Percentiles rank a stretch among this genome's conserved stretches.
Evolutionary conservation across 352 stramenopile species (phyloP).

Genomic region (Phytophthora parvispora): DNA sequence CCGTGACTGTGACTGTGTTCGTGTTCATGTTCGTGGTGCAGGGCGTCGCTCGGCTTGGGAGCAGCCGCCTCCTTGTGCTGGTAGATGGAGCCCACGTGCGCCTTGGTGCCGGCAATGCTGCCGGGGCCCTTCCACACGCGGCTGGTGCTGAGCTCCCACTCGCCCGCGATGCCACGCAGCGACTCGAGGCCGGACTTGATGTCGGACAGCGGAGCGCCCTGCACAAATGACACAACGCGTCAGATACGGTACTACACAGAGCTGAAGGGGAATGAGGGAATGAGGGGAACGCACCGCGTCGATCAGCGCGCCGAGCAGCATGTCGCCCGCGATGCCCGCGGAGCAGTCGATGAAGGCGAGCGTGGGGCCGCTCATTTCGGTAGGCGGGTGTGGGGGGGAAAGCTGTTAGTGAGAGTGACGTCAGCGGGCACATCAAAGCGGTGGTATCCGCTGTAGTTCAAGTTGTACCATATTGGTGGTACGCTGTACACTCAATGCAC

Average conservation of each 20-base stretch:
- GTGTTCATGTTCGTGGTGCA: slow-evolving; percentile 30
- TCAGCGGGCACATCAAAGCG: no score
- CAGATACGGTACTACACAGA: not conserved
- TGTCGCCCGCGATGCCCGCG: slow-evolving; percentile 91
- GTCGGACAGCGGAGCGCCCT: slow-evolving; percentile 71
- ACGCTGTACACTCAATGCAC: no score
- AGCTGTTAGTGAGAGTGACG: not conserved
- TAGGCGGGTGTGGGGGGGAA: not conserved
- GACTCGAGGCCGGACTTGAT: slow-evolving; percentile 70
- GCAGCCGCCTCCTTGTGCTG: slow-evolving; percentile 67
- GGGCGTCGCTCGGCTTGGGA: slow-evolving; percentile 24
- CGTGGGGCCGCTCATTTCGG: slow-evolving; percentile 23
- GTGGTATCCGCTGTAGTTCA: no score
- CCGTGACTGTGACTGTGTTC: slow-evolving; percentile 21
- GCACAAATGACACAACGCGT: not conserved
- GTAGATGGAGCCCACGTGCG: slow-evolving; percentile 91
- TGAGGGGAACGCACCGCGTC: slow-evolving; percentile 71
- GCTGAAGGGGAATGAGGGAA: not conserved
- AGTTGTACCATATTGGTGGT: no score
- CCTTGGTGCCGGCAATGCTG: slow-evolving; percentile 91
- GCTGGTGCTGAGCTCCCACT: slow-evolving; percentile 86
- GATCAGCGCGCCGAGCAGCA: slow-evolving; percentile 91
- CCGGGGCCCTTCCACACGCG: slow-evolving; percentile 89
- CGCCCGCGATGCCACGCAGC: slow-evolving; percentile 74
- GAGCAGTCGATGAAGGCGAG: slow-evolving; percentile 91